Evolutionary conservation across 1,139 yeast genomes (phyloP).

Genomic region (Eremothecium coryli): DNA sequence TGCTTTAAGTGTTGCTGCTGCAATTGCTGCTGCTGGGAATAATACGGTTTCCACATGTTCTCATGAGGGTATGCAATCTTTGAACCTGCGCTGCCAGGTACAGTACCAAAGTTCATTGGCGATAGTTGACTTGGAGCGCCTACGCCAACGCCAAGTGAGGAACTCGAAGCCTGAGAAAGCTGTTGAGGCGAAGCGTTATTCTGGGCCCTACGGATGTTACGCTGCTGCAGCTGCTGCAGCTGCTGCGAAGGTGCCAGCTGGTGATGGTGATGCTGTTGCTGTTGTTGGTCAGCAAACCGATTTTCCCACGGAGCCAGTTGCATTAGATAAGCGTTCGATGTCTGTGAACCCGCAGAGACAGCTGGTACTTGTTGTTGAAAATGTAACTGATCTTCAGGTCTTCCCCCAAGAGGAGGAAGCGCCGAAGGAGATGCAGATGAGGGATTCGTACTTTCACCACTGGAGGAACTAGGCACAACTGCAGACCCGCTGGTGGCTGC

Average conservation of each 20-base stretch:
- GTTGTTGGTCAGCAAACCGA: slow-evolving; percentile 6
- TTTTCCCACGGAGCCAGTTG: slow-evolving; percentile 5
- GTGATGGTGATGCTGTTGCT: slow-evolving; percentile 8
- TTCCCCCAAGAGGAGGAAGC: slow-evolving; percentile 4
- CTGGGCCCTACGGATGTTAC: neutral
- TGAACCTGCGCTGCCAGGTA: neutral
- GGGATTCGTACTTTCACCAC: slow-evolving; percentile 1
- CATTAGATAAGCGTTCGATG: slow-evolving; percentile 2
- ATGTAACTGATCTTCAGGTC: slow-evolving; percentile 7
- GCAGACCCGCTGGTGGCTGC: slow-evolving; percentile 6
- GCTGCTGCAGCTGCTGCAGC: slow-evolving; percentile 3
- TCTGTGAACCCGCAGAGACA: slow-evolving; percentile 5
- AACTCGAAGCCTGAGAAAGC: neutral
- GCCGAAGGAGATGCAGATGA: slow-evolving; percentile 2
- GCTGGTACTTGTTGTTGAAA: slow-evolving; percentile 5
- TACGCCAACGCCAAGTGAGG: neutral
- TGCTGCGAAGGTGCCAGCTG: slow-evolving; percentile 4
- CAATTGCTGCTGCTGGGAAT: slow-evolving; percentile 8
- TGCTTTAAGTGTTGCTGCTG: slow-evolving; percentile 11
- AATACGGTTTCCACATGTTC: slow-evolving; percentile 1
- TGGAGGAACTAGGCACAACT: slow-evolving; percentile 4
- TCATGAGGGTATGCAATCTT: slow-evolving; percentile 2
- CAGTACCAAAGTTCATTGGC: neutral
- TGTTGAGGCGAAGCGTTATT: neutral
- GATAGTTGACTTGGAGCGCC: neutral